These are phyloP conservation scores for Suillus hirtellus DNA, from an alignment of 768 basidiomycete genomes.

Conservation along the genomic window DNA sequence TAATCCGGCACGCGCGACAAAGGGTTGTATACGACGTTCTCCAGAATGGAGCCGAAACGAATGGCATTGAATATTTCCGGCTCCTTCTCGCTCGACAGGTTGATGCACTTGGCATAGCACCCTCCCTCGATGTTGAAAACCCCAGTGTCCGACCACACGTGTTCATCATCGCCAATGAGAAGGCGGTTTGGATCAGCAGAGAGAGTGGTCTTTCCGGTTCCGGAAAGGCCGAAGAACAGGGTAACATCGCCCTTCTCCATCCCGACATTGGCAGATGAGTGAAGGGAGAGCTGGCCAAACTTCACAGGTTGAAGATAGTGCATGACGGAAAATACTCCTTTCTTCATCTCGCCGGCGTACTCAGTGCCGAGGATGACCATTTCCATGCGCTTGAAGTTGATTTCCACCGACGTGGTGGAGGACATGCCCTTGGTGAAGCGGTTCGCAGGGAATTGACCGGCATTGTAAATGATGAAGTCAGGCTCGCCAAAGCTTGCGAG, in stretches of 20 bases:
- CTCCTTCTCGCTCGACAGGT: constrained; percentile 95
- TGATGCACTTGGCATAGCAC: constrained; percentile 98
- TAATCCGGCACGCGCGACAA: constrained; percentile 83
- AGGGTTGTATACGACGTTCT: constrained; percentile 98
- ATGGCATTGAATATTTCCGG: constrained; percentile 98
- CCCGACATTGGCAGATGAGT: constrained; percentile 97
- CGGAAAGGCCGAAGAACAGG: constrained; percentile 97
- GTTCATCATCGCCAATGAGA: constrained; percentile 98
- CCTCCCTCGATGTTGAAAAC: constrained; percentile 99
- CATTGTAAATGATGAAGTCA: constrained; percentile 99
- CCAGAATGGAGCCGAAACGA: constrained; percentile 93
- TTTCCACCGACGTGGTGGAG: constrained; percentile 96
- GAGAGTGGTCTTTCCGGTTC: constrained; percentile 98
- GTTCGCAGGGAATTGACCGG: constrained; percentile 99
- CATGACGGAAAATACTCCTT: constrained; percentile 99
- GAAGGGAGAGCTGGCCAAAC: constrained; percentile 95
- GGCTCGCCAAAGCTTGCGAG: constrained; percentile 94
- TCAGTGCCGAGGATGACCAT: constrained; percentile 99
- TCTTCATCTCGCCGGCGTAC: constrained; percentile 99
- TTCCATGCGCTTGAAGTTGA: constrained; percentile 99
- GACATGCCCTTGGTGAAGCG: constrained; percentile 99
- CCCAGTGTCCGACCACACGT: constrained; percentile 98
- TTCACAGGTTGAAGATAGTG: constrained; percentile 99
- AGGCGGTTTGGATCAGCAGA: constrained; percentile 93
- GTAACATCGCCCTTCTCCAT: constrained; percentile 89